Conservation (phyloP, 2,329 filamentous ascomycete genomes). For the Tolypocladium album region DNA sequence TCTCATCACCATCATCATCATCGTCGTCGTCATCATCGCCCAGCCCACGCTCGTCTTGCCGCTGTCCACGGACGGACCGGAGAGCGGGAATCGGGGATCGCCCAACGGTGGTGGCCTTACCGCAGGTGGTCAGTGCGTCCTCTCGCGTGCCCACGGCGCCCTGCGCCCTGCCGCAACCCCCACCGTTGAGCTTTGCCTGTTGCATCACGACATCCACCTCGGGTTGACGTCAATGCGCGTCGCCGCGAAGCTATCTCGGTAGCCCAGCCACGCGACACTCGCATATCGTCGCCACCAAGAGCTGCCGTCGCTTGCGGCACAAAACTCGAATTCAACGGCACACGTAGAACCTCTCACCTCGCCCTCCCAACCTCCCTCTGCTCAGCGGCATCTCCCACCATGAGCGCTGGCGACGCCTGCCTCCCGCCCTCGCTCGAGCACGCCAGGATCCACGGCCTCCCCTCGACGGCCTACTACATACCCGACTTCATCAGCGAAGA, state of each 20-base stretch:
- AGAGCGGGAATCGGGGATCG: neutral
- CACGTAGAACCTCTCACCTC: neutral
- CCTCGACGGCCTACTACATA: conserved; percentile 69
- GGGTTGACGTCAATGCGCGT: neutral
- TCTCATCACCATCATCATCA: neutral
- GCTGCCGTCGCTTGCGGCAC: neutral
- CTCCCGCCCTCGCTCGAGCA: conserved; percentile 40
- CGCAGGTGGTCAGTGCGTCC: neutral
- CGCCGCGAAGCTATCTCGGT: neutral
- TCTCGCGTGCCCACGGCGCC: neutral
- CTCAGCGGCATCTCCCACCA: neutral
- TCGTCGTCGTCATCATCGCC: neutral
- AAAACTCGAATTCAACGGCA: neutral
- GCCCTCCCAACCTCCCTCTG: neutral
- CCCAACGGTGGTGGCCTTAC: neutral
- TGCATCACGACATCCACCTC: neutral
- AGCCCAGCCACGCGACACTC: neutral
- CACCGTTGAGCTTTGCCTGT: neutral
- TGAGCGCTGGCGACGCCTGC: conserved; percentile 5
- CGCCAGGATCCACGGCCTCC: conserved; percentile 42
- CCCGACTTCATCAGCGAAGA: conserved; percentile 68
- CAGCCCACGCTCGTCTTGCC: neutral
- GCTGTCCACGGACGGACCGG: neutral
- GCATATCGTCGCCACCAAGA: neutral
- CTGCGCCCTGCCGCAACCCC: neutral